phyloP scores from a whole-genome alignment of 2,329 filamentous ascomycete genomes.

The Emericellopsis cladophorae region DNA sequence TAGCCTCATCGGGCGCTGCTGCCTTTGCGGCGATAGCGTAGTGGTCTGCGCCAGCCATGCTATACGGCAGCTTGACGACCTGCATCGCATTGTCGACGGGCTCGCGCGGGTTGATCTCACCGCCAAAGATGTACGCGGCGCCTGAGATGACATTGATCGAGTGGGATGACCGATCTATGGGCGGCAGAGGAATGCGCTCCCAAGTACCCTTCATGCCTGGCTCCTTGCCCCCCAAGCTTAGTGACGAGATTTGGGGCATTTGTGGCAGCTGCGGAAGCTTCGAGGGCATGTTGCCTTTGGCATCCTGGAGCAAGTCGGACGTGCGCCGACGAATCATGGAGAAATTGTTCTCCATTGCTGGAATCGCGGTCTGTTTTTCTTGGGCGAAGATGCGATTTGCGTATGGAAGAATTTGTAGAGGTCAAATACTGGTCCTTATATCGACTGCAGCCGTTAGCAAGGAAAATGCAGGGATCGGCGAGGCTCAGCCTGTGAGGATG shows the following conservation, averaged over 20 bases:
- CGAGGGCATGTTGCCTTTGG: constrained; percentile 31
- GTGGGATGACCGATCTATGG: constrained; percentile 63
- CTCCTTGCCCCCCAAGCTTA: constrained; percentile 8
- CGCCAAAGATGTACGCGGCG: constrained; percentile 60
- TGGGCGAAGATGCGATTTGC: neutral
- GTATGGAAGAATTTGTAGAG: neutral
- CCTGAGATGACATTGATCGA: constrained; percentile 46
- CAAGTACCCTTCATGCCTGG: constrained; percentile 41
- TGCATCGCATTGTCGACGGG: constrained; percentile 65
- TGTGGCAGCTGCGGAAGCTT: constrained; percentile 14
- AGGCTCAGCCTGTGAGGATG: too few relatives aligned
- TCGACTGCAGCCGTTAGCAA: too few relatives aligned
- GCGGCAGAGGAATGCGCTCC: constrained; percentile 41
- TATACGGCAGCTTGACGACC: constrained; percentile 46
- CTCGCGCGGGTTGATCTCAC: constrained; percentile 53
- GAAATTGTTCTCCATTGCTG: constrained; percentile 36
- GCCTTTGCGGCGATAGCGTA: constrained; percentile 38
- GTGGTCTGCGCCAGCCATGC: constrained; percentile 45
- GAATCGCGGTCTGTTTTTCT: too few relatives aligned
- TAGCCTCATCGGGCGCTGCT: constrained; percentile 16
- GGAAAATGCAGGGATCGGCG: too few relatives aligned
- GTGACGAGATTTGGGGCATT: constrained; percentile 8
- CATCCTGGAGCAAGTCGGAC: constrained; percentile 36
- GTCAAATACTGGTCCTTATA: too few relatives aligned
- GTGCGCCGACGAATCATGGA: constrained; percentile 40